These are phyloP conservation scores for Phytophthora pluvialis DNA, from an alignment of 352 stramenopile species.

Conservation along the genomic window DNA sequence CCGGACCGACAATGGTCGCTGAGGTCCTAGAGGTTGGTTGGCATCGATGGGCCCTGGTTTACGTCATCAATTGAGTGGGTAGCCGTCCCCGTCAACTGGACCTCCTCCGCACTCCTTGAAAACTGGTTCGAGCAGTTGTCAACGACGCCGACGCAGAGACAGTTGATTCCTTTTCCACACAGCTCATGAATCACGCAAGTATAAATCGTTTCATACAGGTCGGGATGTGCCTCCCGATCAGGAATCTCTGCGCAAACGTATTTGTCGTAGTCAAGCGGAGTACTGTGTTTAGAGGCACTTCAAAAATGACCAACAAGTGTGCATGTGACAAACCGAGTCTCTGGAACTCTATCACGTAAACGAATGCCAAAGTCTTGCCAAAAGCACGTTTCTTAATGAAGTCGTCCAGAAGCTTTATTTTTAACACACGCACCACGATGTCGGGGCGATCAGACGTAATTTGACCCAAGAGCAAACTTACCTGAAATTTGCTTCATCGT, in stretches of 20 bases:
- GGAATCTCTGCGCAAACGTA: not conserved
- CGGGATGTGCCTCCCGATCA: constrained; percentile 1
- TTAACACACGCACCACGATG: not conserved
- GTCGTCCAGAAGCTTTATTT: not conserved
- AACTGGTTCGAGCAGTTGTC: constrained; percentile 38
- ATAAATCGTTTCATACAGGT: not conserved
- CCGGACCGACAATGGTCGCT: not conserved
- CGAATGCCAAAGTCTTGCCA: not conserved
- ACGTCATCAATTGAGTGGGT: constrained; percentile 15
- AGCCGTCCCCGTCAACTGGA: constrained; percentile 14
- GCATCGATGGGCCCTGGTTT: constrained; percentile 1
- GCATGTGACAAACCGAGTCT: not conserved
- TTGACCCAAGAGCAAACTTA: not conserved
- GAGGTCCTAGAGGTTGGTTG: no score
- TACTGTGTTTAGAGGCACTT: not conserved
- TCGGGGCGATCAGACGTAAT: not conserved
- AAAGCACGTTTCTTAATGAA: not conserved
- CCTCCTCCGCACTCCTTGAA: constrained; percentile 13
- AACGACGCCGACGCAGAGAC: constrained; percentile 23
- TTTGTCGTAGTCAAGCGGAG: not conserved
- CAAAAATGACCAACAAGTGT: not conserved
- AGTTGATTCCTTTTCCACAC: constrained; percentile 1
- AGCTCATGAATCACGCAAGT: constrained; percentile 29
- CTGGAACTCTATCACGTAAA: not conserved
- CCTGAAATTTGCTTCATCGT: not conserved